A percentile compares a stretch with the other conserved stretches of the same genome.
phyloP scores from a whole-genome alignment of 2,329 filamentous ascomycete genomes.

The Chaetomiaceae sp. region DNA sequence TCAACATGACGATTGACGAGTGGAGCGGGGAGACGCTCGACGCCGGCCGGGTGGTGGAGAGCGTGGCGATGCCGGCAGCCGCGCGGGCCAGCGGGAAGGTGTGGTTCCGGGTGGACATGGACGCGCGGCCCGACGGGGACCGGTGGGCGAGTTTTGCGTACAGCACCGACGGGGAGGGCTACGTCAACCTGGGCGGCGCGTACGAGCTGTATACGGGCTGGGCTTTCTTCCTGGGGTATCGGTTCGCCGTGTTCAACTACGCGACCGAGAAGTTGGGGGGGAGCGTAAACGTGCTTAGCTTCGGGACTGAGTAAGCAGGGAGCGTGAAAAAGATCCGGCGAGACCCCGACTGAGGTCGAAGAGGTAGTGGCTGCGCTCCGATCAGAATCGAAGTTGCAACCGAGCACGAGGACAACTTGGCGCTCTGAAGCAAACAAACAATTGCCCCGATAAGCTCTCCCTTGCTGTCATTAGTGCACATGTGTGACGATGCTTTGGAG shows the following conservation, averaged over 20 bases:
- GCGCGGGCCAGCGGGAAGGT: not conserved
- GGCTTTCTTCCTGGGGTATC: slow-evolving; percentile 10
- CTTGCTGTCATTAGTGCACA: not conserved
- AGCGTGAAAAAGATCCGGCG: no score
- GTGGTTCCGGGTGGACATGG: slow-evolving; percentile 1
- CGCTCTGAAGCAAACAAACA: not conserved
- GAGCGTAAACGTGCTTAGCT: not conserved
- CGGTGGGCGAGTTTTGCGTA: not conserved
- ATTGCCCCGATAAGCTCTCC: not conserved
- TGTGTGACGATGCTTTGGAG: no score
- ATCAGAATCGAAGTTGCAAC: no score
- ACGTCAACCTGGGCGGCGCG: not conserved
- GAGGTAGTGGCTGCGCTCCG: no score
- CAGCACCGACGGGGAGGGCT: not conserved
- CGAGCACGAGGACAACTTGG: not conserved
- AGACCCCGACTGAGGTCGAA: no score
- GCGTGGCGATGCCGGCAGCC: not conserved
- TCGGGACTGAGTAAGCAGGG: not conserved
- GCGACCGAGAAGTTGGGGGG: slow-evolving; percentile 3
- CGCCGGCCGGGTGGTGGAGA: not conserved
- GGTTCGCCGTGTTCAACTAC: slow-evolving; percentile 6
- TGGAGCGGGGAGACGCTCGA: not conserved
- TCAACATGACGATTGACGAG: slow-evolving; percentile 7
- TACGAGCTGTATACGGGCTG: slow-evolving; percentile 7
- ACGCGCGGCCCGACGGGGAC: not conserved